Evolutionary conservation across 768 basidiomycete genomes (phyloP), one percentile per base, ranked within the genome.

Genomic region (Phylloporus sp.): DNA sequence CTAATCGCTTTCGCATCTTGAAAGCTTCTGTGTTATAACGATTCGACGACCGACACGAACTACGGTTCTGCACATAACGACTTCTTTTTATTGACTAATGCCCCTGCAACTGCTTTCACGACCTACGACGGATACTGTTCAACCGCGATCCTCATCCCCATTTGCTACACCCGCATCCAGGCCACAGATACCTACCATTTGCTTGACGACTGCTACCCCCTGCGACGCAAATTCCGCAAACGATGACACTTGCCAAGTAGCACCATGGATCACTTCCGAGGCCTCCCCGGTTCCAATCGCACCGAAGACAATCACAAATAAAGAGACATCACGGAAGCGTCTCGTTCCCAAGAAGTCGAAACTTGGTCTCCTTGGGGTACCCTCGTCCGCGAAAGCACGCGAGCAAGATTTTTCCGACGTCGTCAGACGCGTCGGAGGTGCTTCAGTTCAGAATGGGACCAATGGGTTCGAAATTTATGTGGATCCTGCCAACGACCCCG

Each of bases 271-370:
- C 5, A 20, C 48, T 13, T 46, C 50, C 27, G 48, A 49, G 2
- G 20, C 49, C 2, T 47, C 54, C 2, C 41, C 52, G 27, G n/a
- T 31, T 53, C 64, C 54, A 28, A 61, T 49, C 20, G 65, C 75
- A 6, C 62, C 69, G 0, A 63, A 68, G 42, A 31, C 26, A n/a
- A 21, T 48, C 14, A 31, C 48, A 4, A 50, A 24, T 18, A 49
- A 49, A 21, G 49, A 61, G 22, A 45, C 46, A 7, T 54, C 71
- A 1, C 69, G 71, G 26, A 76, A 71, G 46, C 74, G 76, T 17
- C 75, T 88, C 48, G 81, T 86, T 9, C 86, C 83, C 14, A 88
- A 85, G 68, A 86, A 85, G 58, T 81, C 80, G 1, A 87, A 80
- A 56, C 74, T 87, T 4, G 63, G 69, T 11, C 65, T 79, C n/a